Base-by-base conservation (phyloP, 306 rosid genomes). In the Ammopiptanthus mongolicus region DNA sequence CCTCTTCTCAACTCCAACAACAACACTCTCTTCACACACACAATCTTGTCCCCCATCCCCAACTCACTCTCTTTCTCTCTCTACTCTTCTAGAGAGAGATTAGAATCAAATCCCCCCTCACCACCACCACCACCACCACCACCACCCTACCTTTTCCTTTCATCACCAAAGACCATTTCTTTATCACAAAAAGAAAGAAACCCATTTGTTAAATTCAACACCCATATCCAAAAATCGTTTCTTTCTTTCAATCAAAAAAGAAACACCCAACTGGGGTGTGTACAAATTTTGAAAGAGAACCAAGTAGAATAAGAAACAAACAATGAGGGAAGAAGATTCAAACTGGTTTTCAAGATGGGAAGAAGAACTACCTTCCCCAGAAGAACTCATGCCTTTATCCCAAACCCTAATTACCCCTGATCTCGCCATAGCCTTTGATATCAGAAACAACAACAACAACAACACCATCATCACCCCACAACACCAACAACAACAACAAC, bases 381-480 rank as follows among this genome's bases (percentile, higher is more conserved):
- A 87, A 0, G 97, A 95, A 55, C 90, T 91, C 66, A 95, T 91
- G 91, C 97, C 97, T 6, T 79, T 95, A 15, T 87, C 97, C 37
- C 98, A 91, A 87, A 88, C 98, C 97, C 97, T 95, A 79, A 95
- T 95, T 48, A 88, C 97, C 1, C 96, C 91, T 60, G 96, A 95
- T 91, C 98, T 95, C 3, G 98, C 98, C 73, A 8, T 95, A 17
- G 97, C 97, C 53, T 95, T 95, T 14, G 96, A 95, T 70, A 91
- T 95, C 86, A 53, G 87, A 73, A 91, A 82, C 71, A 41, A 3
- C 85, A 87, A 3, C 85, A 87, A 3, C 86, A 25, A 67, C 71
- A 56, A 39, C 34, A 70, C 29, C 21, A 73, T 39, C 31, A 78
- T 1, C 36, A 80, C 52, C 78, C 85, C 67, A 77, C 85, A 65